phyloP scores from a whole-genome alignment of 768 basidiomycete genomes.

The Trametes coccinea region DNA sequence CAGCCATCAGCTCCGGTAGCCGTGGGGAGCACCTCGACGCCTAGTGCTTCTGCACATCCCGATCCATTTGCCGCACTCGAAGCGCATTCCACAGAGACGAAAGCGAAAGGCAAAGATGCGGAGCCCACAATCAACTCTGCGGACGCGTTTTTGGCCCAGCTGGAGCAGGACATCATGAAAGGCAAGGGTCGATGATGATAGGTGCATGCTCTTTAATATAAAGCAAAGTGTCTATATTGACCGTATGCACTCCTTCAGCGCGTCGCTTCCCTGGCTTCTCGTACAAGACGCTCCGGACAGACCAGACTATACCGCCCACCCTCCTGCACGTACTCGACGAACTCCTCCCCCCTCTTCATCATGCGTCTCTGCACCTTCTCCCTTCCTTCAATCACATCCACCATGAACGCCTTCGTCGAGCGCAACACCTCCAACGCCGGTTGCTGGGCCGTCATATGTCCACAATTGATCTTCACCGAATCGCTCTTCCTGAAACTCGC shows the following conservation, averaged over 20 bases:
- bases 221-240: background rate
- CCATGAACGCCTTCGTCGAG: constrained; percentile 45
- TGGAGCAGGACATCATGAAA: constrained; percentile 61
- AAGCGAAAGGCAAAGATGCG: constrained; percentile 25
- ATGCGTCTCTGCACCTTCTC: constrained; percentile 38
- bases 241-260: background rate
- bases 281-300: constrained; percentile 50
- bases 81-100: constrained; percentile 25
- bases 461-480: constrained; percentile 44
- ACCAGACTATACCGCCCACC: constrained; percentile 45
- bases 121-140: constrained; percentile 42
- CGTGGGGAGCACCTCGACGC: background rate
- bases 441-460: constrained; percentile 47
- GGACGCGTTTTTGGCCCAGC: constrained; percentile 64
- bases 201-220: background rate
- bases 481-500: constrained; percentile 1
- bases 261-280: constrained; percentile 34
- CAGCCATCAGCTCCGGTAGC: background rate
- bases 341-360: constrained; percentile 38
- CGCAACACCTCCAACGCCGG: constrained; percentile 49
- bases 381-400: constrained; percentile 45
- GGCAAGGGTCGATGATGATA: constrained; percentile 23
- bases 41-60: background rate
- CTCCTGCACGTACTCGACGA: constrained; percentile 46
- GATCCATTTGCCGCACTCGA: constrained; percentile 60